Evolutionary conservation across 257 asterid genomes (phyloP), one percentile per base, ranked within the genome.

Genomic region (Lavandula angustifolia): DNA sequence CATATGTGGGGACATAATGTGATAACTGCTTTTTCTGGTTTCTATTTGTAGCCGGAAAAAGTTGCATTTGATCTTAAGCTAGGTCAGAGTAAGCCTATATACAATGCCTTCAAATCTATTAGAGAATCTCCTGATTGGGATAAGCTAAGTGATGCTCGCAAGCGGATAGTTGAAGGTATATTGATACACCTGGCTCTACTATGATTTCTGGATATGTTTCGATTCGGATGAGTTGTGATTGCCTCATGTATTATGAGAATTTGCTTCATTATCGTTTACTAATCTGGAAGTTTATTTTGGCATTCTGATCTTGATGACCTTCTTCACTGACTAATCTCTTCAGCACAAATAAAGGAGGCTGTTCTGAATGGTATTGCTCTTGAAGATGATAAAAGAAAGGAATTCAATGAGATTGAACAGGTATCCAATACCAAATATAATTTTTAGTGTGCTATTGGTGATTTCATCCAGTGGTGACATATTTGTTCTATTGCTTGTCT

Each of bases 311-410:
- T 72, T 37, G 70, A 17, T 48, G 11, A 57, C 48, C 59, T 48
- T 79, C 63, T 14, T 71, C 37, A 3, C 32, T 72, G 31, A 60
- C 68, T 66, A 67, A 33, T 49, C 58, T 37, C 52, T 80, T 75
- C 96, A 90, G 99, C 88, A 13, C 85, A 84, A 78, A 74, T 94
- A 73, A 90, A 77, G 96, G 95, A 90, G 77, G 99, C 99, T 69
- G 85, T 87, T 71, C 76, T 94, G 66, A 90, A 74, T 73, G 99
- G 99, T 54, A 73, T 94, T 79, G 86, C 95, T 5, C 99, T 94
- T 75, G 97, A 87, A 64, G 95, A 86, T 78, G 96, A 81, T 65
- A 81, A 90, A 72, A 83, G 97, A 62, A 95, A 86, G 70, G 80
- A 80, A 70, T 94, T 94, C 76, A 94, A 94, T 82, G 80, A 84